Evolutionary conservation across 2,329 filamentous ascomycete species (phyloP).

Genomic region (Penicillium sp.): DNA sequence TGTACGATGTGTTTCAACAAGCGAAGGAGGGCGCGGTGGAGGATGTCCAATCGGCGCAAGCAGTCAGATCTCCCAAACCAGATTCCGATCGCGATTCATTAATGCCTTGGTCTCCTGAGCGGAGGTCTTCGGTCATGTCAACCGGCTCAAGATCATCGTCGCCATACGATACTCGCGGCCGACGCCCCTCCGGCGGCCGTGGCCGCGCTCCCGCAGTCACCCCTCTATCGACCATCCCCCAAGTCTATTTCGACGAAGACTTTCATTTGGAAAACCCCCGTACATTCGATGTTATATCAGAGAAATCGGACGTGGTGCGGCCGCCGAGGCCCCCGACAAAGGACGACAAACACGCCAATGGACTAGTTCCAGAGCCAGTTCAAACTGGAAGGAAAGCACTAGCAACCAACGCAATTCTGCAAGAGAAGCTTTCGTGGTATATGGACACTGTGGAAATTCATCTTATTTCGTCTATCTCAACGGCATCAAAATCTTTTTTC

Average conservation of each 20-base stretch:
- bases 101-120: conserved; percentile 46
- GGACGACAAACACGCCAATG: conserved; percentile 58
- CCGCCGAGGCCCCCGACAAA: conserved; percentile 55
- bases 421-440: conserved; percentile 99
- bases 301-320: conserved; percentile 92
- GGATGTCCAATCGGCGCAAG: conserved; percentile 47
- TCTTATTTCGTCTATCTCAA: conserved; percentile 92
- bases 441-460: conserved; percentile 99
- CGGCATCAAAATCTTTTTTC: conserved; percentile 94
- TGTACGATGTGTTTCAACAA: conserved; percentile 86
- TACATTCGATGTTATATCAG: conserved; percentile 94
- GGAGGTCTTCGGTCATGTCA: conserved; percentile 44
- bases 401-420: conserved; percentile 92
- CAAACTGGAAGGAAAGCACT: conserved; percentile 70
- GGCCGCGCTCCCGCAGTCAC: conserved; percentile 69
- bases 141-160: conserved; percentile 45
- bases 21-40: conserved; percentile 76
- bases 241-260: conserved; percentile 89
- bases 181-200: conserved; percentile 53
- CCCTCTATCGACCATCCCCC: conserved; percentile 86
- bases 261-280: conserved; percentile 95
- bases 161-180: conserved; percentile 50
- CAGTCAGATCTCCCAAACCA: conserved; percentile 45
- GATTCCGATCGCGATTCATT: conserved; percentile 51
- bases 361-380: conserved; percentile 56